Evolutionary conservation across 78 protist species (phyloP), one percentile per base, ranked within the genome.

Genomic region (Dictyostelium intermedium): DNA sequence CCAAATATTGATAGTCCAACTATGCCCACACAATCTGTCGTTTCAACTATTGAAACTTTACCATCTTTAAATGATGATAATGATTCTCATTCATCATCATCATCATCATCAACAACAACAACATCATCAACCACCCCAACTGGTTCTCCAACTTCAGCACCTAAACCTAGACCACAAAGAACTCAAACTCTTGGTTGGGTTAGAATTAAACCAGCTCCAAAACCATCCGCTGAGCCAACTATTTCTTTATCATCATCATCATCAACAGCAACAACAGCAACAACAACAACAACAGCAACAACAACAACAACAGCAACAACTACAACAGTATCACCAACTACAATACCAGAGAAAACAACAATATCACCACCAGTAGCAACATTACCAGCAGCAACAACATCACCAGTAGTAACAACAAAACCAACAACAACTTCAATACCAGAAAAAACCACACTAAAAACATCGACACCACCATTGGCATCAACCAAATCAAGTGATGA

Each of bases 171-270:
- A 77, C 11, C 18, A 4, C 25, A 35, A 41, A 77, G 45, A 73
- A 20, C 84, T 79, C 61, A 39, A 79, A 13, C 84, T 25, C 39
- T 79, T 20, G 84, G 84, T 47, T 79, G 84, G 84, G 84, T 79
- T 39, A 79, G 84, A 47, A 63, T 79, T 45, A 39, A 39, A 45
- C 70, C 84, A 4, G 84, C 84, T 25, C 69, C 84, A 25, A n/a
- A 78, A 78, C 16, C 83, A 78, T 41, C 84, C 5, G 45, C 39
- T 34, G 45, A 72, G 5, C 37, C 79, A 34, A 4, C 45, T 9
- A 1, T 35, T 30, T 9, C 45, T 10, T 30, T 14, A 30, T 30
- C 39, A 30, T 70, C 77, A 13, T 69, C 77, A 3, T 4, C 78
- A 30, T 16, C 78, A 30, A 1, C 66, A 56, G 7, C 66, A 56